Conservation (phyloP, 371 early-diverging fungal genomes). For the Coemansia sp. region DNA sequence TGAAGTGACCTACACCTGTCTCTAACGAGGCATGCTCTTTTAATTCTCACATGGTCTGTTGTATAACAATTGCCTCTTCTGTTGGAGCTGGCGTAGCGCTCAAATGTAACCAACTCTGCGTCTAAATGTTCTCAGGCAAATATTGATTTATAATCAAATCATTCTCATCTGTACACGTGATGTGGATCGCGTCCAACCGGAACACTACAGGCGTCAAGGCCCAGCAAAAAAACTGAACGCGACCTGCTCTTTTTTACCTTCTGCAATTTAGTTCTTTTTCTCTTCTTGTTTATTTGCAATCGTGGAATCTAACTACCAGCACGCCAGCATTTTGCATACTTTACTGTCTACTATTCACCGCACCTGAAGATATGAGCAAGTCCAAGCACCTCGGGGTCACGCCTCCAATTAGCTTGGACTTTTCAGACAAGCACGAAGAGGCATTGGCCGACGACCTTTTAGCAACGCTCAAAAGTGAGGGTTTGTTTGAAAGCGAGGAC, state of each 20-base stretch:
- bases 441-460: slow-evolving; percentile 63
- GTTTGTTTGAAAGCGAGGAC: slow-evolving; percentile 63
- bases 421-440: slow-evolving; percentile 61
- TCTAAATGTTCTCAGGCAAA: too few relatives aligned
- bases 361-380: slow-evolving; percentile 16
- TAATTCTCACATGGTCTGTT: too few relatives aligned
- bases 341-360: background rate
- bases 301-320: background rate
- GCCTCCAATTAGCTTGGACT: slow-evolving; percentile 56
- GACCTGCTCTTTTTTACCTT: background rate
- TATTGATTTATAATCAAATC: too few relatives aligned
- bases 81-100: too few relatives aligned
- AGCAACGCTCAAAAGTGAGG: slow-evolving; percentile 62
- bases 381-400: slow-evolving; percentile 58
- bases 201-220: too few relatives aligned
- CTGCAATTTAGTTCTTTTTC: slow-evolving; percentile 2
- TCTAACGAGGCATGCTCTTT: too few relatives aligned
- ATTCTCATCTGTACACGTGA: too few relatives aligned
- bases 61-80: too few relatives aligned
- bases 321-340: background rate
- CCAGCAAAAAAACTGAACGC: background rate
- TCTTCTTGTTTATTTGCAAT: background rate
- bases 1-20: background rate
- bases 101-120: too few relatives aligned
- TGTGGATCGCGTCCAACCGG: too few relatives aligned